These are phyloP conservation scores for Arthromyces matolae DNA, from an alignment of 768 basidiomycete genomes.

Conservation along the genomic window DNA sequence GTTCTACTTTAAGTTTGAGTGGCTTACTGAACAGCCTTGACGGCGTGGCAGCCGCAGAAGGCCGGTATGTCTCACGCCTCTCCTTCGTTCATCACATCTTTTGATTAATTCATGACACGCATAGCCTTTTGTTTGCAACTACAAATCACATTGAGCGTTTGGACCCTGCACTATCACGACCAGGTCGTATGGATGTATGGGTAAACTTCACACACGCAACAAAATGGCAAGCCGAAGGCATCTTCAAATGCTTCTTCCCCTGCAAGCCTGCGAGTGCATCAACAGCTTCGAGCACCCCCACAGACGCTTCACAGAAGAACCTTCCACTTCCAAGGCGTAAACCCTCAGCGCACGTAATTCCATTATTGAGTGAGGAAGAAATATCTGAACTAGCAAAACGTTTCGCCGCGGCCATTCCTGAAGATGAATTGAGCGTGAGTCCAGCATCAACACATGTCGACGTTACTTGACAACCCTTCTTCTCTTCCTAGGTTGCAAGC, in stretches of 20 bases:
- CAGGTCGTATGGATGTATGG: conserved; percentile 92
- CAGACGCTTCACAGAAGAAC: conserved; percentile 61
- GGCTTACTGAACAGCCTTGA: conserved; percentile 84
- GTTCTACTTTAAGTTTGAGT: conserved; percentile 81
- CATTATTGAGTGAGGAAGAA: conserved; percentile 71
- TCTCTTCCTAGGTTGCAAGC: conserved; percentile 61
- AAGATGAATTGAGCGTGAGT: conserved; percentile 81
- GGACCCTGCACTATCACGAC: conserved; percentile 83
- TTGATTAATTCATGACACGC: conserved; percentile 15
- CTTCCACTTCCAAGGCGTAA: conserved; percentile 67
- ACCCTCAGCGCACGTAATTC: conserved; percentile 51
- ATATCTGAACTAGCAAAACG: conserved; percentile 74
- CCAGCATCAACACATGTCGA: no score
- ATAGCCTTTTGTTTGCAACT: conserved; percentile 81
- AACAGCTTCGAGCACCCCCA: conserved; percentile 16
- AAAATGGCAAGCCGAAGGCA: conserved; percentile 90
- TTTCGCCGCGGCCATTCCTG: conserved; percentile 80
- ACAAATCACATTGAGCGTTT: conserved; percentile 93
- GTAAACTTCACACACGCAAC: conserved; percentile 88
- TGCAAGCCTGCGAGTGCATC: conserved; percentile 38
- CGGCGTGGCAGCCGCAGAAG: conserved; percentile 82
- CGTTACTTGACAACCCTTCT: no score
- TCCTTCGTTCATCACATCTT: background rate
- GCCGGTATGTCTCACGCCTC: conserved; percentile 55
- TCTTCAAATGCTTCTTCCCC: conserved; percentile 94